These are phyloP conservation scores for Eucalyptus sp. DNA, from an alignment of 345 rosid genomes.

Conservation along the genomic window DNA sequence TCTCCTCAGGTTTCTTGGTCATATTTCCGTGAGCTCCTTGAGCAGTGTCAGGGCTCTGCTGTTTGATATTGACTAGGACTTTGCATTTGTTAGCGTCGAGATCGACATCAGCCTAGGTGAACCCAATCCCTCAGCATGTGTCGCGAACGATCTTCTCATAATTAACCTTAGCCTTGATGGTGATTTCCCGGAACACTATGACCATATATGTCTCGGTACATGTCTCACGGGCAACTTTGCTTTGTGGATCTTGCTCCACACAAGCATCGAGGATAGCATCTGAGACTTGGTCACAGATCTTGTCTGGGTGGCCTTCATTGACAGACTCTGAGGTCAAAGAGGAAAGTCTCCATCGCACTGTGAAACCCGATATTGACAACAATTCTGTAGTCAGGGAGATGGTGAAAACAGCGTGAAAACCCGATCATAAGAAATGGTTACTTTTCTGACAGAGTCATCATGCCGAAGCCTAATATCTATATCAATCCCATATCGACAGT, in stretches of 20 bases:
- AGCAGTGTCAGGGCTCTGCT: conserved; percentile 9
- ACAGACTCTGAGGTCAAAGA: conserved; percentile 6
- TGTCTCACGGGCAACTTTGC: conserved; percentile 12
- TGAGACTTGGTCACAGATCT: conserved; percentile 9
- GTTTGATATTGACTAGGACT: conserved; percentile 6
- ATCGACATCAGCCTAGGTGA: conserved; percentile 3
- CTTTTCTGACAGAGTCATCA: not conserved
- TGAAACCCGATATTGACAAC: not conserved
- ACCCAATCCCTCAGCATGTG: conserved; percentile 8
- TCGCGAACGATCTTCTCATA: conserved; percentile 6
- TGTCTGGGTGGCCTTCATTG: conserved; percentile 12
- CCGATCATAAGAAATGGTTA: not conserved
- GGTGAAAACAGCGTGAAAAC: not conserved
- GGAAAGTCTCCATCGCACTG: conserved; percentile 1
- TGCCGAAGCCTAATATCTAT: not conserved
- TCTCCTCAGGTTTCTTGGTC: conserved; percentile 11
- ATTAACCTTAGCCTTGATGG: conserved; percentile 12
- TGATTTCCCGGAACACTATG: conserved; percentile 12
- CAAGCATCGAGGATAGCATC: conserved; percentile 13
- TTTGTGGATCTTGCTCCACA: conserved; percentile 6
- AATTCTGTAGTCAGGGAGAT: not conserved
- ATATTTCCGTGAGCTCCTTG: conserved; percentile 6
- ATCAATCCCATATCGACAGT: not conserved
- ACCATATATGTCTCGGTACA: conserved; percentile 10
- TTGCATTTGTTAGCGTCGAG: conserved; percentile 7